Conservation (phyloP, 805 yeast genomes). For the Candida nitratophila region DNA sequence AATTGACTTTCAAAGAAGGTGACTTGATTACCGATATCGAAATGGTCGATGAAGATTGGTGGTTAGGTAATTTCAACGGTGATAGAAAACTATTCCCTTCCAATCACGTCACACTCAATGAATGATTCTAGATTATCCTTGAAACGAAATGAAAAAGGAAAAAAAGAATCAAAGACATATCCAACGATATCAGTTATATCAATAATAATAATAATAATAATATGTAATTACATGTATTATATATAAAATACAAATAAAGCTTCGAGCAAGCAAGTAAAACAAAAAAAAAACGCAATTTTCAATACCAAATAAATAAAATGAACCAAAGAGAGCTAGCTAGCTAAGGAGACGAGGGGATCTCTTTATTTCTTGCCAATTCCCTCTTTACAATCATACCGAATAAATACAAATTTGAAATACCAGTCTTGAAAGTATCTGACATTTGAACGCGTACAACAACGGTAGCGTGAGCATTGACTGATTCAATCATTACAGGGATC, state of each 20-base stretch:
- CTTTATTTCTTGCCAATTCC: no score
- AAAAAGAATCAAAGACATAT: no score
- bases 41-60: constrained; percentile 93
- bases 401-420: constrained; percentile 43
- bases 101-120: constrained; percentile 55
- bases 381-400: constrained; percentile 30
- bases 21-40: constrained; percentile 78
- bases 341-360: no score
- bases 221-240: no score
- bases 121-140: background rate
- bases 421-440: constrained; percentile 43
- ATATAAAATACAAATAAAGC: no score
- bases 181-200: no score
- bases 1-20: constrained; percentile 77
- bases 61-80: constrained; percentile 83
- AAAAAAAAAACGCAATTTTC: no score
- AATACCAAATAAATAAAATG: no score
- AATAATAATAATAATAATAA: no score
- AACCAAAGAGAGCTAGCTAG: no score
- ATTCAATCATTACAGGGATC: constrained; percentile 62
- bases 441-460: constrained; percentile 66
- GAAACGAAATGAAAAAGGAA: no score
- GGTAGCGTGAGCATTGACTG: constrained; percentile 80
- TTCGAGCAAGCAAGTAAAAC: no score
- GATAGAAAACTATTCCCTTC: constrained; percentile 86